phyloP scores from a whole-genome alignment of 192 early-diverging fungal species.

The Chytriomyces sp. region DNA sequence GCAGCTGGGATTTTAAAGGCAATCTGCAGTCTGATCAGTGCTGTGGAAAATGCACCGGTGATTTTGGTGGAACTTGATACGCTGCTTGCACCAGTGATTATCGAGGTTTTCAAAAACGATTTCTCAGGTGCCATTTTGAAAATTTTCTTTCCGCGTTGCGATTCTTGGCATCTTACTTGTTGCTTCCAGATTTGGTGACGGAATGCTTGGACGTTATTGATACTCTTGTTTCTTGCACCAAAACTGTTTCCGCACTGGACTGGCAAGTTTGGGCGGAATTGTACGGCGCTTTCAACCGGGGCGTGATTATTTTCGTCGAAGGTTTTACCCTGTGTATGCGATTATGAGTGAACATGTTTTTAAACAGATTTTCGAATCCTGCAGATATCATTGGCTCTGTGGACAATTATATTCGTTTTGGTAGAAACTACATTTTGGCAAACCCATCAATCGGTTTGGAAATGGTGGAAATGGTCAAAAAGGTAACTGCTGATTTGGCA shows the following conservation, averaged over 20 bases:
- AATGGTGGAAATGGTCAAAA: constrained; percentile 76
- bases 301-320: constrained; percentile 32
- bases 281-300: constrained; percentile 85
- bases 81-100: constrained; percentile 76
- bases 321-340: background rate
- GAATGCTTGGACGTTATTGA: constrained; percentile 80
- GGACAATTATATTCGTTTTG: constrained; percentile 89
- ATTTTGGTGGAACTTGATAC: constrained; percentile 82
- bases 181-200: constrained; percentile 87
- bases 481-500: constrained; percentile 1
- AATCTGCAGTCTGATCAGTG: constrained; percentile 80
- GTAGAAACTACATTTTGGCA: constrained; percentile 73
- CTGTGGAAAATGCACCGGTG: constrained; percentile 81
- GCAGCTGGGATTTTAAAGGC: constrained; percentile 70
- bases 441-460: constrained; percentile 79
- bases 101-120: constrained; percentile 76
- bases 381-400: constrained; percentile 85
- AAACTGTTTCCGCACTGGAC: constrained; percentile 74
- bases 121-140: constrained; percentile 55
- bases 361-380: background rate
- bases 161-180: constrained; percentile 56
- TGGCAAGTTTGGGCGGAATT: constrained; percentile 60
- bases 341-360: background rate
- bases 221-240: constrained; percentile 80
- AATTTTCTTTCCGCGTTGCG: background rate